Conservation (phyloP, 768 basidiomycete species). For the Dacryopinax spathularia region DNA sequence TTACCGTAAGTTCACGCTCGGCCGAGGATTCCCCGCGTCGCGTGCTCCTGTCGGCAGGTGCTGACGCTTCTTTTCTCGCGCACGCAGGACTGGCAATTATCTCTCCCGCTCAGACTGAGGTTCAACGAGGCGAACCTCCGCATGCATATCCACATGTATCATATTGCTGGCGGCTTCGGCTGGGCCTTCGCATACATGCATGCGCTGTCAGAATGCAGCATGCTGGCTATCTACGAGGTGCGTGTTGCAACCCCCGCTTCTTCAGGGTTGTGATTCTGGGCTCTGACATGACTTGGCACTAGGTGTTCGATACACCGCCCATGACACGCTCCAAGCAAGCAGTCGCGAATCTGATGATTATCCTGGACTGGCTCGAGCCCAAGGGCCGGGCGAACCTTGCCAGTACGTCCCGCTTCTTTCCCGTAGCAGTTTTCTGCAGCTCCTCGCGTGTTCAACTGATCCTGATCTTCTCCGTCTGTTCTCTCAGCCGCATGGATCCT, state of each 20-base stretch:
- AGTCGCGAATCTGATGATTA: conserved; percentile 28
- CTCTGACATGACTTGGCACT: not conserved
- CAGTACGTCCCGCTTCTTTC: conserved; percentile 25
- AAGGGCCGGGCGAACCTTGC: conserved; percentile 33
- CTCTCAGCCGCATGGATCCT: not conserved
- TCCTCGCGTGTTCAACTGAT: not conserved
- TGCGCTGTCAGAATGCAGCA: conserved; percentile 51
- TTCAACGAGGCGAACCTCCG: conserved; percentile 56
- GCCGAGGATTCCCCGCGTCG: not conserved
- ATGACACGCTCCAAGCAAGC: conserved; percentile 24
- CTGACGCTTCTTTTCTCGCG: not conserved
- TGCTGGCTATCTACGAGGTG: conserved; percentile 50
- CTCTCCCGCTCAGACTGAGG: conserved; percentile 55
- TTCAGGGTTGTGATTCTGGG: not conserved
- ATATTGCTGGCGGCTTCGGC: conserved; percentile 60
- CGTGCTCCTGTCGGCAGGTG: conserved; percentile 1
- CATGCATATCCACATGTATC: conserved; percentile 42
- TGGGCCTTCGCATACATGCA: conserved; percentile 75
- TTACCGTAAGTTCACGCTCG: not conserved
- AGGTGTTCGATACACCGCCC: not conserved
- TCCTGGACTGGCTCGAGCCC: conserved; percentile 28
- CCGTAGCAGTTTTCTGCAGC: not conserved
- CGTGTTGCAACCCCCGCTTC: conserved; percentile 20
- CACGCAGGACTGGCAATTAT: conserved; percentile 45
- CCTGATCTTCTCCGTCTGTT: not conserved